These are phyloP conservation scores for Clathrus columnatus DNA, from an alignment of 768 basidiomycete species.

Conservation along the genomic window DNA sequence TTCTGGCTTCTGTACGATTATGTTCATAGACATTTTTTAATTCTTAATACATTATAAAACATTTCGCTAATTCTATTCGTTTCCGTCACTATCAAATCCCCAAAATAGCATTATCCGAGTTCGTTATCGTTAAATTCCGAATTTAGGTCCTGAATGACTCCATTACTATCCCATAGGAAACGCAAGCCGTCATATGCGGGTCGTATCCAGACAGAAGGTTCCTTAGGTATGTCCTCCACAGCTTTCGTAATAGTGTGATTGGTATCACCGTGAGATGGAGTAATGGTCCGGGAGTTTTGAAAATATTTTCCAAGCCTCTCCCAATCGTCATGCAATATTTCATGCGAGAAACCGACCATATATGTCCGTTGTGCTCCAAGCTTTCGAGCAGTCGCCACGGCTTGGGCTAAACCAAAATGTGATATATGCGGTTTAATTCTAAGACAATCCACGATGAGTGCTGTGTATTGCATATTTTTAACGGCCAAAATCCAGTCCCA, in stretches of 20 bases:
- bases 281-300: constrained; percentile 34
- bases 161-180: constrained; percentile 36
- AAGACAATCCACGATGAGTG: constrained; percentile 73
- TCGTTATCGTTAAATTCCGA: no score
- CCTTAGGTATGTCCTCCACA: constrained; percentile 4
- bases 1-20: no score
- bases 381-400: constrained; percentile 43
- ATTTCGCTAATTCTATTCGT: no score
- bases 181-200: constrained; percentile 72
- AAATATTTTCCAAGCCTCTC: constrained; percentile 48
- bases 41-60: no score
- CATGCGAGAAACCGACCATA: constrained; percentile 67
- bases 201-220: constrained; percentile 44
- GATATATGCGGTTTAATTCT: constrained; percentile 59
- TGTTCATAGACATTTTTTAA: no score
- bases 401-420: constrained; percentile 66
- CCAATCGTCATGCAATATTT: constrained; percentile 73
- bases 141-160: constrained; percentile 27
- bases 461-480: constrained; percentile 29
- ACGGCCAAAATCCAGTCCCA: constrained; percentile 42
- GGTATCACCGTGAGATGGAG: constrained; percentile 21
- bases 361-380: constrained; percentile 60
- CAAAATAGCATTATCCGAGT: no score
- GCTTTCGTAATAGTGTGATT: constrained; percentile 18
- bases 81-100: no score